Conservation (phyloP, 148 eudicot species). For the Cornus controversa region DNA sequence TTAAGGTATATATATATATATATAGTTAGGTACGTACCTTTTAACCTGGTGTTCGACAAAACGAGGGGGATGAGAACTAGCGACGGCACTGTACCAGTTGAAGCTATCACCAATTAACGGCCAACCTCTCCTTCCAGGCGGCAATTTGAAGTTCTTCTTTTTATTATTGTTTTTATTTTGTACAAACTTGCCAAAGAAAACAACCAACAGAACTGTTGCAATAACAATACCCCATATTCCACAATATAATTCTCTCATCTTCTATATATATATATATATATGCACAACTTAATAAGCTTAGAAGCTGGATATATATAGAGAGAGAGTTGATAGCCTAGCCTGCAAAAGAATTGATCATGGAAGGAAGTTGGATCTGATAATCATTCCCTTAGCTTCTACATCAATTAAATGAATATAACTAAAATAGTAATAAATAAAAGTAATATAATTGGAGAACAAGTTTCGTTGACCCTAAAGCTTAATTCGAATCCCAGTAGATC, state of each 20-base stretch:
- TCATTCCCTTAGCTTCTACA: background rate
- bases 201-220: constrained; percentile 13
- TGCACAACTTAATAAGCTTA: too few species aligned
- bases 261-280: background rate
- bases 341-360: background rate
- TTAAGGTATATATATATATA: too few species aligned
- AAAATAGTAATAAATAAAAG: background rate
- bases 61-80: constrained; percentile 56
- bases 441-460: background rate
- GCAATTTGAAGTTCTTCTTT: constrained; percentile 19
- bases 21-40: constrained; percentile 33
- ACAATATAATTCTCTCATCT: background rate
- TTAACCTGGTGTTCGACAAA: constrained; percentile 46
- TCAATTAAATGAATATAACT: background rate
- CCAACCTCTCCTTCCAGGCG: constrained; percentile 55
- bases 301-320: background rate
- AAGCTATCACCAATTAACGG: constrained; percentile 54
- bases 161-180: background rate
- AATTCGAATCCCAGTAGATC: background rate
- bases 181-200: constrained; percentile 6
- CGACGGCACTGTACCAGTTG: constrained; percentile 52
- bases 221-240: constrained; percentile 11
- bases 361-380: background rate
- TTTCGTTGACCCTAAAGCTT: background rate
- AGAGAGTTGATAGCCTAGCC: background rate